These are phyloP conservation scores for Fusarium zealandicum DNA, from an alignment of 2,329 filamentous ascomycete genomes.

Conservation along the genomic window DNA sequence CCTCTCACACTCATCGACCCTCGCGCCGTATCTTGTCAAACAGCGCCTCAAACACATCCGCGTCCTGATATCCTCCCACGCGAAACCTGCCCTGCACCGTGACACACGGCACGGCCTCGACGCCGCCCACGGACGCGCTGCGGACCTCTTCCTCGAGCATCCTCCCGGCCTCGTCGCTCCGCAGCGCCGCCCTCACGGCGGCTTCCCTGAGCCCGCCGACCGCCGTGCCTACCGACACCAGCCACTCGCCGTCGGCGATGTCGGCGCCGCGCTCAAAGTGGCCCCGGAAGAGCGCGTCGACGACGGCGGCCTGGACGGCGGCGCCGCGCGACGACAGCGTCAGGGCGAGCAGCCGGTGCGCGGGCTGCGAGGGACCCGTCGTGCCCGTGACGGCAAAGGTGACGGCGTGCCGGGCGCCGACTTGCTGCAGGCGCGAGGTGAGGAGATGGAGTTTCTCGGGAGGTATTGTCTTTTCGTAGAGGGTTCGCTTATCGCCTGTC, in stretches of 20 bases:
- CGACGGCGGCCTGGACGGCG: conserved; percentile 49
- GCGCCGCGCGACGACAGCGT: conserved; percentile 45
- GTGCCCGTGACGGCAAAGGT: conserved; percentile 51
- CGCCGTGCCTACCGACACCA: conserved; percentile 46
- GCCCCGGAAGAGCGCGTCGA: conserved; percentile 52
- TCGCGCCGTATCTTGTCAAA: conserved; percentile 64
- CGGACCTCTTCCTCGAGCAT: conserved; percentile 44
- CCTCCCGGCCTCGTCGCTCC: conserved; percentile 39
- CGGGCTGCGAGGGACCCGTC: conserved; percentile 54
- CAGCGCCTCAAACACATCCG: conserved; percentile 68
- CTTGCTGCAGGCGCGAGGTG: conserved; percentile 43
- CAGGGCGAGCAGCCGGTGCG: conserved; percentile 57
- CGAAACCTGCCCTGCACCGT: conserved; percentile 73
- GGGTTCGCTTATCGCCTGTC: conserved; percentile 46
- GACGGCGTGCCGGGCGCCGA: conserved; percentile 49
- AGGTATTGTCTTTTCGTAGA: conserved; percentile 47
- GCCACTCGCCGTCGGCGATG: conserved; percentile 50
- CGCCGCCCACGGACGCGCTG: conserved; percentile 42
- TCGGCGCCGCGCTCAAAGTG: conserved; percentile 54
- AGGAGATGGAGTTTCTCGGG: conserved; percentile 40
- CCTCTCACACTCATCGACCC: conserved; percentile 1
- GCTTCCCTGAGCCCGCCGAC: conserved; percentile 42
- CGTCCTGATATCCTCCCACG: conserved; percentile 75
- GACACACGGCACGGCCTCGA: conserved; percentile 77
- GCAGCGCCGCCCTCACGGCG: conserved; percentile 43